Percentiles rank a stretch among this genome's conserved stretches.
Conservation (phyloP, 2,329 filamentous ascomycete genomes). For the Talaromyces verruculosus region DNA sequence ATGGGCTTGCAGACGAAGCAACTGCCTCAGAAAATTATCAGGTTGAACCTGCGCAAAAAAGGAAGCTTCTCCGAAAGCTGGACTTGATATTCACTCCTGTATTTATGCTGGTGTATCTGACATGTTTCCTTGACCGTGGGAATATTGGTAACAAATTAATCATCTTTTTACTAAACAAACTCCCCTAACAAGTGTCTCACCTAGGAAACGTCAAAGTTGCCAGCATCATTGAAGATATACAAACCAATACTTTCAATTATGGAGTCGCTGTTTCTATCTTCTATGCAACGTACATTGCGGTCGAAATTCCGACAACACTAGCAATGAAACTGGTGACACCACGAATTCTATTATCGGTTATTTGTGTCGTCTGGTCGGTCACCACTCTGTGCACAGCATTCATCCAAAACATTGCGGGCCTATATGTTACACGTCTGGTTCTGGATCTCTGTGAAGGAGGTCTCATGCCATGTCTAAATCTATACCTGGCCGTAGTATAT, state of each 20-base stretch:
- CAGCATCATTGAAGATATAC: constrained; percentile 49
- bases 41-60: constrained; percentile 49
- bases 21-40: constrained; percentile 17
- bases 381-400: constrained; percentile 1
- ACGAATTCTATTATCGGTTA: not conserved
- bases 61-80: constrained; percentile 49
- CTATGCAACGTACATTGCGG: constrained; percentile 4
- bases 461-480: constrained; percentile 4
- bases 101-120: constrained; percentile 58
- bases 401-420: not conserved
- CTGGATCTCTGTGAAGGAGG: constrained; percentile 3
- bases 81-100: constrained; percentile 52
- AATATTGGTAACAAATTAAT: constrained; percentile 48
- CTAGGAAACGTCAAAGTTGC: constrained; percentile 50
- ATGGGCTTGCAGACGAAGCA: not conserved
- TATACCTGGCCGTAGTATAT: not conserved
- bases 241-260: constrained; percentile 42
- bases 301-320: constrained; percentile 2
- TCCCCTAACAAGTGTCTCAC: not conserved
- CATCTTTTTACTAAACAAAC: not conserved
- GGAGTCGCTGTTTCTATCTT: constrained; percentile 38
- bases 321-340: not conserved
- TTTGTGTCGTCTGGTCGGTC: not conserved
- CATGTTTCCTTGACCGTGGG: constrained; percentile 56
- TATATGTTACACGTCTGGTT: constrained; percentile 6